Percentiles rank a stretch among this genome's conserved stretches.
These are phyloP conservation scores for Mucor irregularis DNA, from an alignment of 371 early-diverging fungal species.

Conservation along the genomic window DNA sequence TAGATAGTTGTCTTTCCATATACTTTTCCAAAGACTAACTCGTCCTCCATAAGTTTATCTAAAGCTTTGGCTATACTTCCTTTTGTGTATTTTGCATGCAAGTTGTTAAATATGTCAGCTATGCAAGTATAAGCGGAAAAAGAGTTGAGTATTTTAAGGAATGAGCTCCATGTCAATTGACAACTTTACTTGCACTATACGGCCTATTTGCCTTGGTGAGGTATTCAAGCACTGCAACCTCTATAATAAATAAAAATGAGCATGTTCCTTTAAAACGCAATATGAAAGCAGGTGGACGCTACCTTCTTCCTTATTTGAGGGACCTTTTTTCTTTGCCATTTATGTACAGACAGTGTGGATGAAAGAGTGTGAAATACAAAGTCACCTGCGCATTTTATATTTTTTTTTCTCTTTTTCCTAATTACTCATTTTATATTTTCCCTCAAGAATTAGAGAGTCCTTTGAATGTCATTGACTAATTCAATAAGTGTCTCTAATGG, in stretches of 20 bases:
- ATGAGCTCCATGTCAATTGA: too few relatives aligned
- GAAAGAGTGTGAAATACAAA: not conserved
- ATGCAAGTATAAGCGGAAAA: not conserved
- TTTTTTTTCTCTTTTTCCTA: not conserved
- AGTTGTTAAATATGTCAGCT: constrained; percentile 31
- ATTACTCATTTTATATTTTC: not conserved
- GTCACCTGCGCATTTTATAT: not conserved
- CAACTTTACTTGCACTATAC: constrained; percentile 25
- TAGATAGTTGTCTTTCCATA: constrained; percentile 23
- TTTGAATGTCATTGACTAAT: not conserved
- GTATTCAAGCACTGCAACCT: constrained; percentile 19
- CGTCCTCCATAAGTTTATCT: constrained; percentile 15
- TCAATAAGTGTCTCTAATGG: not conserved
- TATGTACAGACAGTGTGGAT: not conserved
- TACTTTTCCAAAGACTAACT: constrained; percentile 9
- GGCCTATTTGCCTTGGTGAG: constrained; percentile 24
- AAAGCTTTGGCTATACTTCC: constrained; percentile 11
- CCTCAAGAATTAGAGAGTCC: not conserved
- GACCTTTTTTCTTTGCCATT: constrained; percentile 18
- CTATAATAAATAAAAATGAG: not conserved
- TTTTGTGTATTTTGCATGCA: constrained; percentile 23
- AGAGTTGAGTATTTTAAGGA: too few relatives aligned
- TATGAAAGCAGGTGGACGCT: too few relatives aligned
- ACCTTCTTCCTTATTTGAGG: constrained; percentile 16
- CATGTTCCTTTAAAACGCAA: too few relatives aligned